A percentile compares a stretch with the other conserved stretches of the same genome.
These are phyloP conservation scores for Apocynum venetum DNA, from an alignment of 257 asterid species.

Conservation along the genomic window DNA sequence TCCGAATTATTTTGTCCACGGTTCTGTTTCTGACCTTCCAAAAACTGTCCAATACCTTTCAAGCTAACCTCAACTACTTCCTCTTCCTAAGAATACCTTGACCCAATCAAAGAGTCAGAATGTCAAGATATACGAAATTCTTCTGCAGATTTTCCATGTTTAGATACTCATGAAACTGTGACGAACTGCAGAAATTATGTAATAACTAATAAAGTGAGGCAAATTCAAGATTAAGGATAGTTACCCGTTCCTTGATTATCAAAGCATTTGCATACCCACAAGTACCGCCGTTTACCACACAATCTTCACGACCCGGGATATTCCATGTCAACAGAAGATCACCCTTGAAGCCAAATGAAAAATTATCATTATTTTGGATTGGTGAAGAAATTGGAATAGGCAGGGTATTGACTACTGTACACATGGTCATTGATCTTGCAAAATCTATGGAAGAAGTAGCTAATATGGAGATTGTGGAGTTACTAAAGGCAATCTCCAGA, in stretches of 20 bases:
- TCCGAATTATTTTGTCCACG: not conserved
- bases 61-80: not conserved
- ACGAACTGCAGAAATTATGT: not conserved
- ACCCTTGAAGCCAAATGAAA: slow-evolving; percentile 20
- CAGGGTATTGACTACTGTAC: slow-evolving; percentile 28
- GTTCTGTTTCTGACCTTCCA: slow-evolving; percentile 8
- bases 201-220: not conserved
- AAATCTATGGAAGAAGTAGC: slow-evolving; percentile 40
- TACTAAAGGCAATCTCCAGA: slow-evolving; percentile 72
- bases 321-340: slow-evolving; percentile 49
- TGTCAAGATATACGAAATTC: not conserved
- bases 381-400: slow-evolving; percentile 47
- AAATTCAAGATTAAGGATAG: not conserved
- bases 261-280: slow-evolving; percentile 35
- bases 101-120: slow-evolving; percentile 19
- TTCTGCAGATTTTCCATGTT: not conserved
- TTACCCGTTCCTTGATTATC: slow-evolving; percentile 28
- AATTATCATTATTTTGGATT: slow-evolving; percentile 2
- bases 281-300: slow-evolving; percentile 27
- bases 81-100: slow-evolving; percentile 6
- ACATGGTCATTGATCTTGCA: slow-evolving; percentile 35
- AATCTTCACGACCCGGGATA: slow-evolving; percentile 25
- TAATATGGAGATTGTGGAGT: slow-evolving; percentile 34
- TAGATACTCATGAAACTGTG: not conserved
- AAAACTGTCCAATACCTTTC: not conserved